phyloP scores from a whole-genome alignment of 495 filamentous ascomycete species.

The Penicillium chermesinum region DNA sequence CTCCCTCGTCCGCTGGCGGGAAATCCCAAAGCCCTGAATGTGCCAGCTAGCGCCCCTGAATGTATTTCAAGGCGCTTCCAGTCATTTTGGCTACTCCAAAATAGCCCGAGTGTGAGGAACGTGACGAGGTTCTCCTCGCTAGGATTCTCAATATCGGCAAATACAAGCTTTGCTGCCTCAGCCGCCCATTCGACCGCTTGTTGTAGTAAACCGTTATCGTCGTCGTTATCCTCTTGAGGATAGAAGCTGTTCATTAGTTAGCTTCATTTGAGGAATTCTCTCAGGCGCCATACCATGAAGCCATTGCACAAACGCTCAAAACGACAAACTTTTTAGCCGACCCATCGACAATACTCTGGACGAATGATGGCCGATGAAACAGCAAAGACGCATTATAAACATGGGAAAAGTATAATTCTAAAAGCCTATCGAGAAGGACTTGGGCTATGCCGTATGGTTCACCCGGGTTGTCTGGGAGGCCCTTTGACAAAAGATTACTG shows the following conservation, averaged over 20 bases:
- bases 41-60: neutral
- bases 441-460: neutral
- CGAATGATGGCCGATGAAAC: neutral
- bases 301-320: neutral
- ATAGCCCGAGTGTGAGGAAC: neutral
- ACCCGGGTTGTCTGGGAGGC: neutral
- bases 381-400: constrained; percentile 7
- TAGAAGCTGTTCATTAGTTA: neutral
- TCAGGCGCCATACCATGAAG: neutral
- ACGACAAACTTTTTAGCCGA: neutral
- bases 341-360: neutral
- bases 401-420: constrained; percentile 6
- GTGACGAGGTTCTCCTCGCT: neutral
- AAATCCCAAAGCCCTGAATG: neutral
- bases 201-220: neutral
- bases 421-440: neutral
- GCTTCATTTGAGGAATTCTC: neutral
- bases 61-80: neutral
- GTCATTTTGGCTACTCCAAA: neutral
- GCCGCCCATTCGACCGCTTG: neutral
- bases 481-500: neutral
- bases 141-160: neutral
- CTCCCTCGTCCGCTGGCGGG: neutral
- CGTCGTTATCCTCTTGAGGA: neutral
- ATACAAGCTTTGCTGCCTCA: neutral